Conservation (phyloP, 2,329 filamentous ascomycete species). For the Alternaria arbusti region DNA sequence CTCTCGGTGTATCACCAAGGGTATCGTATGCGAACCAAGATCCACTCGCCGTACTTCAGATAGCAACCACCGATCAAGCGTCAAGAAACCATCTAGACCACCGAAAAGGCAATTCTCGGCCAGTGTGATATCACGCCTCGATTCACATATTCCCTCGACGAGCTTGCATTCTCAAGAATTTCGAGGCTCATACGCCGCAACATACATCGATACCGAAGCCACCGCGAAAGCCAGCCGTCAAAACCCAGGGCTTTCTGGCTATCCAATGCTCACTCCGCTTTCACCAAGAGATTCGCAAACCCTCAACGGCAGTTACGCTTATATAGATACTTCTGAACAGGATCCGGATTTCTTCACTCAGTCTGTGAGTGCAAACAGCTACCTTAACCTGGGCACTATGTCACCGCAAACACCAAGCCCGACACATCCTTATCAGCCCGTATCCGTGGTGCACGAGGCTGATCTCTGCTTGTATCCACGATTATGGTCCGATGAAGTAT, state of each 20-base stretch:
- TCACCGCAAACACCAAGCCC: constrained; percentile 44
- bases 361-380: constrained; percentile 23
- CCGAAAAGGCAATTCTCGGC: constrained; percentile 34
- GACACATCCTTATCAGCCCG: constrained; percentile 28
- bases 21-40: constrained; percentile 44
- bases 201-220: constrained; percentile 39
- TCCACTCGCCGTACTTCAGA: constrained; percentile 48
- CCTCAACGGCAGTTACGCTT: constrained; percentile 33
- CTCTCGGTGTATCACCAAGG: constrained; percentile 45
- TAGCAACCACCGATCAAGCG: constrained; percentile 36
- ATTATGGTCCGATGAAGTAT: constrained; percentile 33
- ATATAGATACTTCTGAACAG: constrained; percentile 32
- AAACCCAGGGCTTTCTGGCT: constrained; percentile 25
- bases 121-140: constrained; percentile 26
- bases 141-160: constrained; percentile 26
- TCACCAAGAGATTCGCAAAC: constrained; percentile 31
- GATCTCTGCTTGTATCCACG: constrained; percentile 29
- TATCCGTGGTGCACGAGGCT: constrained; percentile 25
- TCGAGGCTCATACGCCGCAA: constrained; percentile 29
- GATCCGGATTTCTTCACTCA: constrained; percentile 24
- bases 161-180: constrained; percentile 28
- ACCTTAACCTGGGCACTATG: constrained; percentile 26
- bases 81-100: constrained; percentile 33
- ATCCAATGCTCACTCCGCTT: constrained; percentile 37
- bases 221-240: constrained; percentile 36